phyloP scores from a whole-genome alignment of 2,329 filamentous ascomycete genomes.

The Xylariaceae sp. region DNA sequence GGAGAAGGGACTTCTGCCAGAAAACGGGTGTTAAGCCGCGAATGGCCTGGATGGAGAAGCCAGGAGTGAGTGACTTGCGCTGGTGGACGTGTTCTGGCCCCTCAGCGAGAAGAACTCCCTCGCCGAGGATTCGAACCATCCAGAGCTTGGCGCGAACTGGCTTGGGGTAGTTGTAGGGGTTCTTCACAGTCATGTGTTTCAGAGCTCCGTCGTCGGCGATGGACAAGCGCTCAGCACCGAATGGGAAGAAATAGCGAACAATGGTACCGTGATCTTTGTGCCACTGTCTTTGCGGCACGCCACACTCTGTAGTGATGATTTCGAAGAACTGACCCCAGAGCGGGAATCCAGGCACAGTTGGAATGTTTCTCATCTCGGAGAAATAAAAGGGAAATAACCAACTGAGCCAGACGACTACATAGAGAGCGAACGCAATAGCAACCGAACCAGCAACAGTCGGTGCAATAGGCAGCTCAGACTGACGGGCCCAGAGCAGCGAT shows the following conservation, averaged over 20 bases:
- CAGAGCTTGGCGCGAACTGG: slow-evolving; percentile 35
- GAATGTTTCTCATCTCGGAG: slow-evolving; percentile 39
- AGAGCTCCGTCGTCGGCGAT: slow-evolving; percentile 41
- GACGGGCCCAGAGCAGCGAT: slow-evolving; percentile 23
- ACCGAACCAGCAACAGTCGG: slow-evolving; percentile 17
- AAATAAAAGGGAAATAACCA: slow-evolving; percentile 40
- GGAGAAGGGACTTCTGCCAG: slow-evolving; percentile 37
- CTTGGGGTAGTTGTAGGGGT: slow-evolving; percentile 39
- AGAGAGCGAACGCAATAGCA: slow-evolving; percentile 24
- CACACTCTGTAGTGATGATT: slow-evolving; percentile 39
- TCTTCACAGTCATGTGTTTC: slow-evolving; percentile 41
- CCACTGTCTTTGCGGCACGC: slow-evolving; percentile 40
- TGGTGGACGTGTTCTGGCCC: slow-evolving; percentile 39
- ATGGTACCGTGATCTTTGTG: slow-evolving; percentile 38
- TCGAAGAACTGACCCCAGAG: slow-evolving; percentile 41
- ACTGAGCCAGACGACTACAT: slow-evolving; percentile 31
- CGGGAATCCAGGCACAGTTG: slow-evolving; percentile 39
- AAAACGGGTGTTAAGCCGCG: slow-evolving; percentile 35
- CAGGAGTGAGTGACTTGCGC: slow-evolving; percentile 36
- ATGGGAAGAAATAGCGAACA: slow-evolving; percentile 44
- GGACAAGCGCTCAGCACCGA: slow-evolving; percentile 40
- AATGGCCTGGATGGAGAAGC: slow-evolving; percentile 37
- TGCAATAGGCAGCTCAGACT: slow-evolving; percentile 20
- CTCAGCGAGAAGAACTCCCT: slow-evolving; percentile 40
- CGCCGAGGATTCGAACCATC: slow-evolving; percentile 42